Percentiles rank a stretch among this genome's conserved stretches.
Conservation (phyloP, 345 rosid genomes). For the Heritiera fomes region DNA sequence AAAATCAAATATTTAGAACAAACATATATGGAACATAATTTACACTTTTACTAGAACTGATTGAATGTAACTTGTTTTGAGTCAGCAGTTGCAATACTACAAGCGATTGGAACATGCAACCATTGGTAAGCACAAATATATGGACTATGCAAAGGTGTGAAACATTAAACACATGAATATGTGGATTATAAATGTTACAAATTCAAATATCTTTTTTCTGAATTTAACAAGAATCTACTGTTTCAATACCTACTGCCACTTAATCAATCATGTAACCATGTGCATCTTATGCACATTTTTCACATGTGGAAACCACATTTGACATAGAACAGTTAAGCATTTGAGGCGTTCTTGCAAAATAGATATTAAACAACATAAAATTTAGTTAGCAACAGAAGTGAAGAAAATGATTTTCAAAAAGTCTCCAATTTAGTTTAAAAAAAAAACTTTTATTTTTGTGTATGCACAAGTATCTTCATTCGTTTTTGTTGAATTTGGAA, state of each 20-base stretch:
- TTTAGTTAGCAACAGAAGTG: background rate
- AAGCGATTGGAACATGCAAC: background rate
- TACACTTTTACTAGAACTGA: background rate
- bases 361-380: background rate
- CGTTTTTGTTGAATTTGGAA: too few species aligned
- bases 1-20: conserved; percentile 21
- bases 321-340: background rate
- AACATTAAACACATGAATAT: background rate
- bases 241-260: conserved; percentile 3
- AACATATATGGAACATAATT: background rate
- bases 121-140: background rate
- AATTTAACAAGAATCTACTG: background rate
- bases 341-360: background rate
- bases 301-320: background rate
- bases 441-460: background rate
- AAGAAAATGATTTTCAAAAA: background rate
- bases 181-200: background rate
- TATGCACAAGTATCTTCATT: too few species aligned
- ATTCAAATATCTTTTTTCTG: background rate
- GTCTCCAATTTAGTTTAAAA: background rate
- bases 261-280: background rate
- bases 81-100: background rate
- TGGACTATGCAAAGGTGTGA: background rate
- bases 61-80: background rate
- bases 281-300: background rate